Base-by-base conservation (phyloP, 2,329 filamentous ascomycete species). In the Monosporascus cannonballus region DNA sequence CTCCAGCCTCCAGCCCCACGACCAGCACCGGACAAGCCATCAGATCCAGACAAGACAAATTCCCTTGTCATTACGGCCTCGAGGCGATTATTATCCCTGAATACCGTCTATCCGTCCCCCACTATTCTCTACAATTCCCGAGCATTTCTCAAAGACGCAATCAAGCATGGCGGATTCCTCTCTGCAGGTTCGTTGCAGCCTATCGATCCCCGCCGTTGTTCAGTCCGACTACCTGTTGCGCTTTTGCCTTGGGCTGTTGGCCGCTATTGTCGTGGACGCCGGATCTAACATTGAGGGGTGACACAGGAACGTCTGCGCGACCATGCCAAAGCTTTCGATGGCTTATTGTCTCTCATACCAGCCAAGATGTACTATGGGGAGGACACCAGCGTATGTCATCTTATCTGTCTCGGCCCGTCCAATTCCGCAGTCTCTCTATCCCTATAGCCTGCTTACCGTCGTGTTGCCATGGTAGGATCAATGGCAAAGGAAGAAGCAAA, bases 401-500 rank as follows among this genome's bases (percentile, higher is more conserved):
- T 22, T 47, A 8, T 51, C 48, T 49, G 51, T 44, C 22, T 55
- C 41, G 36, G 46, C 39, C 34, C 24, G 11, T 50, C 42, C 38
- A 49, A 49, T 38, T 44, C n/a, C 14, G 20, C 49, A 41, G 27
- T 52, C 30, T 52, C 30, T 34, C 46, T 36, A 36, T 25, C 9
- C 20, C 17, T 37, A 44, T 22, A 8, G 41, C 36, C 34, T 49
- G 49, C 62, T 64, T 50, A 61, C 56, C 42, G 18, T 22, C 34
- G 8, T 11, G 20, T 25, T 39, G 20, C 46, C 51, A 49, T 60
- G 44, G 56, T 65, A 96, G 90, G 88, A 94, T 64, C 90, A 96
- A 85, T 96, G 91, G 90, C 85, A 86, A 69, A 87, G 87, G 67
- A 96, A 94, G 74, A 97, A 97, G 76, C 92, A 97, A 74, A 93